Evolutionary conservation across 2,329 filamentous ascomycete species (phyloP), one percentile per base, ranked within the genome.

Genomic region (Hymenoscyphus salicellus): DNA sequence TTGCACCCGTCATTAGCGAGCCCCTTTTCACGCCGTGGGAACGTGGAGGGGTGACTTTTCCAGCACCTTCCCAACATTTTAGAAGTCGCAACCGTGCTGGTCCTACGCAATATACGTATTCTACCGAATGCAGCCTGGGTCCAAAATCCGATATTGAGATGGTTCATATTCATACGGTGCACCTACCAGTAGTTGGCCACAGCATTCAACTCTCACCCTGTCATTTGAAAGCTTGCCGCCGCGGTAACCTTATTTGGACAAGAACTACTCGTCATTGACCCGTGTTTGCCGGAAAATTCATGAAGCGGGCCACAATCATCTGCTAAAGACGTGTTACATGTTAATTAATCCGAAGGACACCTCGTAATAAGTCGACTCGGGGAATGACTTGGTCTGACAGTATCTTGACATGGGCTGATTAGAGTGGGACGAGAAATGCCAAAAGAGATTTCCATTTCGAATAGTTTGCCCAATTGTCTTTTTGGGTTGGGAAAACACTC

Each of bases 321-420:
- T 17, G 16, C 41, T 43, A 11, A 23, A 49, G 43, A 49, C 2
- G 20, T 26, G 46, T 26, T 26, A 52, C 46, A 52, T 16, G 46
- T 52, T 52, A 52, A 36, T 61, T 55, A 46, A 59, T 65, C 57
- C 63, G 66, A 55, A 68, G 67, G 67, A 63, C 52, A 60, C 63
- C 60, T 67, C 67, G 62, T 65, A 66, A 64, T 52, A 10, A 52
- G 26, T 52, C 3, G 5, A 26, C 57, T 55, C 57, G 28, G 59
- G 26, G 57, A 43, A 63, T 8, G 32, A 59, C 26, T 55, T 61
- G 57, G 58, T 55, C 61, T n/a, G 58, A 64, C 46, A 43, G 55
- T 65, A 46, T 61, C 59, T 26, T 5, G 26, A 62, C 60, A 63
- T 62, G 38, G 41, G 43, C 52, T 23, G 58, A 52, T 20, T 52